A percentile compares a stretch with the other conserved stretches of the same genome.
Evolutionary conservation across 495 filamentous ascomycete species (phyloP).

Genomic region (Acidiella bohemica): DNA sequence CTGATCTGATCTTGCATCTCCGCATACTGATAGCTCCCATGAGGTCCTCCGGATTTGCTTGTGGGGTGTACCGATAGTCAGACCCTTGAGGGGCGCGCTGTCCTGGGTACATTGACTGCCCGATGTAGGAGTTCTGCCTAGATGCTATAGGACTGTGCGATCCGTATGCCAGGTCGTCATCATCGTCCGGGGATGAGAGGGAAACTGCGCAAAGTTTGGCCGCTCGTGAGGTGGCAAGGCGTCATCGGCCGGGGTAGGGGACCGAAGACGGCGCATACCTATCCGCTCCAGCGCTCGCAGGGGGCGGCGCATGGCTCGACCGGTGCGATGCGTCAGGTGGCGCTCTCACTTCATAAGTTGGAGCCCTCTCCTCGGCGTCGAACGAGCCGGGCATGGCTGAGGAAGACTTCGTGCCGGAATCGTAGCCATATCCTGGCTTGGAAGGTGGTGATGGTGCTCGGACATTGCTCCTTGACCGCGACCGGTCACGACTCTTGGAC

Average conservation of each 20-base stretch:
- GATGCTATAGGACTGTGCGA: not conserved
- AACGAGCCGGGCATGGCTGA: slow-evolving; percentile 9
- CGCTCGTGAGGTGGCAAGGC: slow-evolving; percentile 28
- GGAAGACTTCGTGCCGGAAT: not conserved
- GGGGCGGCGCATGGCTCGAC: slow-evolving; percentile 1
- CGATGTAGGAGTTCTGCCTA: not conserved
- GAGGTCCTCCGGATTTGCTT: slow-evolving; percentile 3
- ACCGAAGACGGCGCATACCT: not conserved
- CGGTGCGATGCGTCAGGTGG: not conserved
- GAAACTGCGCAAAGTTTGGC: slow-evolving; percentile 22
- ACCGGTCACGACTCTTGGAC: slow-evolving; percentile 5
- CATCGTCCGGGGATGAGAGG: slow-evolving; percentile 8
- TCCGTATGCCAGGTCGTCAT: slow-evolving; percentile 15
- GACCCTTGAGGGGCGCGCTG: not conserved
- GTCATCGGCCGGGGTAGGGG: slow-evolving; percentile 26
- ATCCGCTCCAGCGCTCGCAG: not conserved
- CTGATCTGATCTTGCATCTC: slow-evolving; percentile 23
- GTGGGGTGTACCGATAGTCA: slow-evolving; percentile 10
- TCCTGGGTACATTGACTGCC: slow-evolving; percentile 3
- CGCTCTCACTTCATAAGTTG: slow-evolving; percentile 8
- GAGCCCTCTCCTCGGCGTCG: not conserved
- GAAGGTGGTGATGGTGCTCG: slow-evolving; percentile 7
- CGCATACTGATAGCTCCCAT: slow-evolving; percentile 24
- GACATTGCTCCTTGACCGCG: slow-evolving; percentile 5
- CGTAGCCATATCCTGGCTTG: slow-evolving; percentile 3